phyloP scores from a whole-genome alignment of 2,329 filamentous ascomycete genomes.

The Fulvia fulva region DNA sequence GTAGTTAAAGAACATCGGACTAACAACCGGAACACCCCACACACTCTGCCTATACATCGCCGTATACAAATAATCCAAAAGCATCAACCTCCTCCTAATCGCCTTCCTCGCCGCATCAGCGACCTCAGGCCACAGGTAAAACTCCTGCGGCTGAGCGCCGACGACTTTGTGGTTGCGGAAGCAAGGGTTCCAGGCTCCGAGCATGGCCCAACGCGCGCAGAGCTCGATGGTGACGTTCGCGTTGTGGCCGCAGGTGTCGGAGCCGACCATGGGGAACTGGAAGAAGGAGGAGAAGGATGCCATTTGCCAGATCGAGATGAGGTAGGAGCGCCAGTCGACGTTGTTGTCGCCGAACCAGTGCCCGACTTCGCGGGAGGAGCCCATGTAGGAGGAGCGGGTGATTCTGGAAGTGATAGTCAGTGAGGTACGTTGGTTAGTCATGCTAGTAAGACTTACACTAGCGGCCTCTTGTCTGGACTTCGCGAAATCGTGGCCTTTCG shows the following conservation, averaged over 20 bases:
- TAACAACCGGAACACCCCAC: slow-evolving; percentile 62
- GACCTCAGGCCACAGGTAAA: slow-evolving; percentile 65
- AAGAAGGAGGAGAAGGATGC: slow-evolving; percentile 46
- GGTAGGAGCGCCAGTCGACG: slow-evolving; percentile 44
- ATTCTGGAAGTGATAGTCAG: slow-evolving; percentile 47
- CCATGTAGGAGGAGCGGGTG: slow-evolving; percentile 71
- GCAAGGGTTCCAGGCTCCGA: slow-evolving; percentile 71
- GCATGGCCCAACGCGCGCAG: slow-evolving; percentile 70
- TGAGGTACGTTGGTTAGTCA: no score
- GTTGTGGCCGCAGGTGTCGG: slow-evolving; percentile 73
- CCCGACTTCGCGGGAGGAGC: slow-evolving; percentile 58
- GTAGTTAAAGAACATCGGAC: slow-evolving; percentile 70
- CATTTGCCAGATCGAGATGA: slow-evolving; percentile 40
- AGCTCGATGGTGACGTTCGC: slow-evolving; percentile 63
- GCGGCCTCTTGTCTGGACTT: slow-evolving; percentile 59
- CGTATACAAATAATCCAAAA: slow-evolving; percentile 80
- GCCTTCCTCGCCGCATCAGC: slow-evolving; percentile 62
- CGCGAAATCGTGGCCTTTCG: slow-evolving; percentile 63
- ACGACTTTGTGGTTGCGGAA: slow-evolving; percentile 68
- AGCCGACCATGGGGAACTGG: slow-evolving; percentile 47
- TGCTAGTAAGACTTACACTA: slow-evolving; percentile 33
- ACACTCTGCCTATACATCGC: slow-evolving; percentile 58
- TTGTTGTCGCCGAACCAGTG: slow-evolving; percentile 60
- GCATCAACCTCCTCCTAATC: slow-evolving; percentile 69
- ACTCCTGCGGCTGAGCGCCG: slow-evolving; percentile 59